These are phyloP conservation scores for Fusarium annulatum DNA, from an alignment of 2,329 filamentous ascomycete genomes.

Conservation along the genomic window DNA sequence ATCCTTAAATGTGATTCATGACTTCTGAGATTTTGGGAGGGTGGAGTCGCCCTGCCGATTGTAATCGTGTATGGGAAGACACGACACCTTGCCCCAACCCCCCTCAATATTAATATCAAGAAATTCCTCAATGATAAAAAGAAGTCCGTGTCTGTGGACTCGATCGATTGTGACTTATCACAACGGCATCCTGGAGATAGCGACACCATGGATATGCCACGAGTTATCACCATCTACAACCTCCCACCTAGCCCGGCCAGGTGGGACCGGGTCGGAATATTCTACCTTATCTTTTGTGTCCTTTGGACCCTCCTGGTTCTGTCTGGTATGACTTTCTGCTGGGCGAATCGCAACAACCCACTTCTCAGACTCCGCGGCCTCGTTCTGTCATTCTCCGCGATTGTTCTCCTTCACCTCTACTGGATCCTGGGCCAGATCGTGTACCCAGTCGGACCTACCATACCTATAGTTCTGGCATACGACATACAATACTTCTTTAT, in stretches of 20 bases:
- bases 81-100: background rate
- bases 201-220: background rate
- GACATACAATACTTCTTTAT: background rate
- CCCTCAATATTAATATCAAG: background rate
- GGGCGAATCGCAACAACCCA: background rate
- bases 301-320: background rate
- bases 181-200: rapidly evolving
- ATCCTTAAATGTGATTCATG: background rate
- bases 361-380: background rate
- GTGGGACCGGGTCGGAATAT: background rate
- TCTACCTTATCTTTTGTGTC: background rate
- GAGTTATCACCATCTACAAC: background rate
- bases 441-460: background rate
- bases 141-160: rapidly evolving
- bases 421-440: background rate
- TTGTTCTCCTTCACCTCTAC: background rate
- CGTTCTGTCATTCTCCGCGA: background rate
- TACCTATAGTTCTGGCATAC: background rate
- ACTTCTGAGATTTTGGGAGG: background rate
- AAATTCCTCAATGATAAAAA: background rate
- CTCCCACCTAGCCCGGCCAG: background rate
- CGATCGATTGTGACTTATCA: rapidly evolving
- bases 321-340: background rate
- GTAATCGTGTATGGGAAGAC: background rate
- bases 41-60: background rate